Conservation (phyloP, 495 filamentous ascomycete species). For the Cryomyces minteri region DNA sequence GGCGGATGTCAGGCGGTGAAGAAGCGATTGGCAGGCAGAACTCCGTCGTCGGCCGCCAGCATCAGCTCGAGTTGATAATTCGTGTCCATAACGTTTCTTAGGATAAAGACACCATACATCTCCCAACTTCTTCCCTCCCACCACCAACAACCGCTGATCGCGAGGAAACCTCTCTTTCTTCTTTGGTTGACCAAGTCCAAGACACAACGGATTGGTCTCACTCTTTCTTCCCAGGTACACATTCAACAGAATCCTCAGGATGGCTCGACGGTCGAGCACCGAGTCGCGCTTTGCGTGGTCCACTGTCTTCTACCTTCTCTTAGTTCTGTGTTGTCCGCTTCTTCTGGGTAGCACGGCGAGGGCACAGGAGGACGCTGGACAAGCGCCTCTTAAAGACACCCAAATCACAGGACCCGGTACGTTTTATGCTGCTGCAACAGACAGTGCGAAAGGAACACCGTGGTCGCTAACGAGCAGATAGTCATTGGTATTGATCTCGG, state of each 20-base stretch:
- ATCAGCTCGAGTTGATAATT: too few relatives aligned
- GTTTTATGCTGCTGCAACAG: background rate
- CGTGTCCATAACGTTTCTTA: too few relatives aligned
- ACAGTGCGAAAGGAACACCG: background rate
- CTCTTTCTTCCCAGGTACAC: too few relatives aligned
- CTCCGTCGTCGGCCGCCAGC: too few relatives aligned
- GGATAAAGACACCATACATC: too few relatives aligned
- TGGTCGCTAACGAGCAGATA: slow-evolving; percentile 15
- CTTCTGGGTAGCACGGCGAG: slow-evolving; percentile 50
- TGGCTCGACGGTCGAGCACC: slow-evolving; percentile 14
- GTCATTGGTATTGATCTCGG: slow-evolving; percentile 97
- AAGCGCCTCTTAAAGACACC: slow-evolving; percentile 51
- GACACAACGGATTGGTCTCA: too few relatives aligned
- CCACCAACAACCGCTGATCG: too few relatives aligned
- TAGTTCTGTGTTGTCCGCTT: slow-evolving; percentile 60
- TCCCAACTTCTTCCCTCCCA: too few relatives aligned
- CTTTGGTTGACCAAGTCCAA: too few relatives aligned
- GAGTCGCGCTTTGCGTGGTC: slow-evolving; percentile 36
- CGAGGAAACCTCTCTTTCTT: too few relatives aligned
- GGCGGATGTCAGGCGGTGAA: too few relatives aligned
- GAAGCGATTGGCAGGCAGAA: too few relatives aligned
- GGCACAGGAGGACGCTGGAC: slow-evolving; percentile 46
- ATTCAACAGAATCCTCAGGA: slow-evolving; percentile 1
- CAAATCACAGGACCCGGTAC: background rate
- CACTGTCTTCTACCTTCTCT: slow-evolving; percentile 66